These are phyloP conservation scores for Balansia obtecta DNA, from an alignment of 2,329 filamentous ascomycete species.

Conservation along the genomic window DNA sequence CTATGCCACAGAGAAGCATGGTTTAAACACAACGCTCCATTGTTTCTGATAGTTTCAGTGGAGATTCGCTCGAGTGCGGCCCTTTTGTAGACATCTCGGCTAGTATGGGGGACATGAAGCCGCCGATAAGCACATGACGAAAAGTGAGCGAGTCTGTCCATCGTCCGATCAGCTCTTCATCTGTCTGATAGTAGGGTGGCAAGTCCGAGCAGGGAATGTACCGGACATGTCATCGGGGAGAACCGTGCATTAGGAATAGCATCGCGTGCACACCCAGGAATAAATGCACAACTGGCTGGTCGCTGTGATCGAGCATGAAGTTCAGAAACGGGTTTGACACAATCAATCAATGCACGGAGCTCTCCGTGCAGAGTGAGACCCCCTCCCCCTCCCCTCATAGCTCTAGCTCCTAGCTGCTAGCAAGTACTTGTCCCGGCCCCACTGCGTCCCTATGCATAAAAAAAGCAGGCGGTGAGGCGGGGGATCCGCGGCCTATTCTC, in stretches of 20 bases:
- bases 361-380: too few relatives aligned
- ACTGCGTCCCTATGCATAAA: neutral
- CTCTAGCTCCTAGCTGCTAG: too few relatives aligned
- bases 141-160: neutral
- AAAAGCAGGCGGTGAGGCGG: slow-evolving; percentile 11
- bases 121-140: neutral
- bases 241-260: neutral
- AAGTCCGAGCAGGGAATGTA: neutral
- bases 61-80: neutral
- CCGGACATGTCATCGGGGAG: neutral
- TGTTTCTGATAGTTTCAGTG: neutral
- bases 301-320: too few relatives aligned
- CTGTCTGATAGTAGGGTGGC: too few relatives aligned
- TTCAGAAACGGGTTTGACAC: too few relatives aligned
- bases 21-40: neutral
- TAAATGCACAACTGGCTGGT: too few relatives aligned
- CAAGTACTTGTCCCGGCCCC: neutral
- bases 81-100: too few relatives aligned
- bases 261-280: neutral
- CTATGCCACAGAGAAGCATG: neutral
- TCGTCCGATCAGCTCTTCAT: neutral
- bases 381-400: too few relatives aligned
- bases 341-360: too few relatives aligned
- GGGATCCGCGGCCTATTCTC: slow-evolving; percentile 3
- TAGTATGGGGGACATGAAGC: neutral